These are phyloP conservation scores for Vachellia collinsii DNA, from an alignment of 306 rosid genomes.

Conservation along the genomic window DNA sequence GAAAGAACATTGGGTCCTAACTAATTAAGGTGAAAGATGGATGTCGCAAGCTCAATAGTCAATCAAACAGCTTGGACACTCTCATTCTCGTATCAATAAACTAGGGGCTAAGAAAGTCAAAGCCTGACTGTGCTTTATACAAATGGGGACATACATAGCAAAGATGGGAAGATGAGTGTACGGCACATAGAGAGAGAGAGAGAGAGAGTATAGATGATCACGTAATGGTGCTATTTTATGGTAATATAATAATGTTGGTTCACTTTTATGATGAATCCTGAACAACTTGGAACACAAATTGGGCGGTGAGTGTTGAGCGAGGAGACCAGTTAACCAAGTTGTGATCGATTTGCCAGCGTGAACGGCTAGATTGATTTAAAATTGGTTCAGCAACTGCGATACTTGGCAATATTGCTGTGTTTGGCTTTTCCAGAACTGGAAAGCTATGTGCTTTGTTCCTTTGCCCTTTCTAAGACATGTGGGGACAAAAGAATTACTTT, in stretches of 20 bases:
- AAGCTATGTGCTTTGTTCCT: constrained; percentile 11
- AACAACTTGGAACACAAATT: neutral
- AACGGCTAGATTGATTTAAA: neutral
- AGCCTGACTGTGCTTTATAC: neutral
- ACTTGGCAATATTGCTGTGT: neutral
- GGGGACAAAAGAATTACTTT: constrained; percentile 41
- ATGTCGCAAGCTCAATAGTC: neutral
- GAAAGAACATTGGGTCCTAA: too few relatives aligned
- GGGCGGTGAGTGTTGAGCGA: neutral
- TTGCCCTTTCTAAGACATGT: constrained; percentile 51
- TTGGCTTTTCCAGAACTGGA: constrained; percentile 34
- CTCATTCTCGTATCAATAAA: neutral
- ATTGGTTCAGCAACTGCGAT: neutral
- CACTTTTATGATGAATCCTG: neutral
- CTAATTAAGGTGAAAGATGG: too few relatives aligned
- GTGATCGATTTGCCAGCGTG: neutral
- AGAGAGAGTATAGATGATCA: neutral
- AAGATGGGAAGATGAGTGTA: neutral
- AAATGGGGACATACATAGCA: neutral
- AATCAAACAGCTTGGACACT: neutral
- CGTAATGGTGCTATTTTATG: neutral
- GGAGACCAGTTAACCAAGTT: constrained; percentile 9
- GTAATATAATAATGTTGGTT: neutral
- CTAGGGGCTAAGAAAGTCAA: neutral
- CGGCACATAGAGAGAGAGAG: neutral